phyloP scores from a whole-genome alignment of 768 basidiomycete genomes.

The Hericium rajendrae region DNA sequence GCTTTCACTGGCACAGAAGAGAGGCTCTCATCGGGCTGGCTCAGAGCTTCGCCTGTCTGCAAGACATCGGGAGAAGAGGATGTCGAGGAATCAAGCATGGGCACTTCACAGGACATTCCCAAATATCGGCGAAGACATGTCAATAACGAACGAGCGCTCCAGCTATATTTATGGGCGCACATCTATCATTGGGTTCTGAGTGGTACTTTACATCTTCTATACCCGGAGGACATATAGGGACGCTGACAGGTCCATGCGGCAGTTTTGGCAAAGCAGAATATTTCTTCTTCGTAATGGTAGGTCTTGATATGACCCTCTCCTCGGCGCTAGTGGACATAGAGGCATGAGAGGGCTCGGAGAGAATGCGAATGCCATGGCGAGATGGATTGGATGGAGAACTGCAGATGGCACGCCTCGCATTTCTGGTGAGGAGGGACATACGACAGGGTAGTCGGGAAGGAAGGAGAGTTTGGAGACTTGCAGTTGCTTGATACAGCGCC shows the following conservation, averaged over 20 bases:
- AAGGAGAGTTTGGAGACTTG: neutral
- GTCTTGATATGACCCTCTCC: constrained; percentile 1
- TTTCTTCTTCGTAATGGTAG: constrained; percentile 36
- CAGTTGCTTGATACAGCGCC: no score
- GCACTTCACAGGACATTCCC: no score
- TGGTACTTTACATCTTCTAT: constrained; percentile 4
- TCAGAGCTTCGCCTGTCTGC: no score
- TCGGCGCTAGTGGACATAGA: neutral
- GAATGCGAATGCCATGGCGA: neutral
- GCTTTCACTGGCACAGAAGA: no score
- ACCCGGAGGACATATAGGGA: neutral
- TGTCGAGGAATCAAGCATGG: no score
- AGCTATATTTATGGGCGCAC: neutral
- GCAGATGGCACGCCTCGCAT: neutral
- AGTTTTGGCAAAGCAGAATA: constrained; percentile 48
- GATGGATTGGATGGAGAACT: no score
- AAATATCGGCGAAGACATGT: neutral
- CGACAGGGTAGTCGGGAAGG: neutral
- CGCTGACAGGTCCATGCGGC: neutral
- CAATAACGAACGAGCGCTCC: neutral
- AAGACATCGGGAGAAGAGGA: no score
- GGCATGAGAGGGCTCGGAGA: neutral
- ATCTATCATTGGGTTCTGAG: neutral
- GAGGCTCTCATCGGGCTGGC: no score
- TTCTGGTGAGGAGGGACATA: neutral